These are phyloP conservation scores for Hortiboletus rubellus DNA, from an alignment of 1,284 basidiomycete genomes.

Conservation along the genomic window DNA sequence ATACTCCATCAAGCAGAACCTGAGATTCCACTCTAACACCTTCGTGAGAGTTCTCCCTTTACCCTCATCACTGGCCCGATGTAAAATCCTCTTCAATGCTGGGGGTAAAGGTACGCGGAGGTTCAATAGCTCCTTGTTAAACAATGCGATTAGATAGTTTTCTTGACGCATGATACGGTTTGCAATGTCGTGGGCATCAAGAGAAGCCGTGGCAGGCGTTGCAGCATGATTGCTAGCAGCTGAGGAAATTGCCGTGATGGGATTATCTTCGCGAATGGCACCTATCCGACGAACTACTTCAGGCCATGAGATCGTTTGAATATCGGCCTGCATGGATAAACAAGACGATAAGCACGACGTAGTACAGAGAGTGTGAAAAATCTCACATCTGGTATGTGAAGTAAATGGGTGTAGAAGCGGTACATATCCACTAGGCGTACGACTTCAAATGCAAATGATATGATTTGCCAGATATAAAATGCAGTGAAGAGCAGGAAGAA, in stretches of 20 bases:
- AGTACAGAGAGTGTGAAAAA: slow-evolving; percentile 29
- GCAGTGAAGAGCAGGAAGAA: slow-evolving; percentile 79
- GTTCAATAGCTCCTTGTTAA: slow-evolving; percentile 95
- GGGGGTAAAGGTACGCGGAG: slow-evolving; percentile 78
- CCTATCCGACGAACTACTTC: slow-evolving; percentile 90
- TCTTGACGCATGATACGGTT: slow-evolving; percentile 97
- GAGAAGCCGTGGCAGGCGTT: slow-evolving; percentile 60
- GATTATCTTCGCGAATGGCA: slow-evolving; percentile 87
- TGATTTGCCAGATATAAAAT: slow-evolving; percentile 79
- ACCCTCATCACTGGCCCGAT: slow-evolving; percentile 48
- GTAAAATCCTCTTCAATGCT: slow-evolving; percentile 50
- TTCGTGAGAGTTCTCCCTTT: slow-evolving; percentile 80
- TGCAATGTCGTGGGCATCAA: slow-evolving; percentile 96
- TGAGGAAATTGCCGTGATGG: slow-evolving; percentile 82
- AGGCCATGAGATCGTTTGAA: slow-evolving; percentile 96
- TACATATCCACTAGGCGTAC: slow-evolving; percentile 88
- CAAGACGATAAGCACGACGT: slow-evolving; percentile 11
- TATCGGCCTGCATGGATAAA: slow-evolving; percentile 69
- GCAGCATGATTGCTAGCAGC: slow-evolving; percentile 47
- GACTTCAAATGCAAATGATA: slow-evolving; percentile 63
- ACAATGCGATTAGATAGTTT: slow-evolving; percentile 96
- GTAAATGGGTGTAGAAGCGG: slow-evolving; percentile 81
- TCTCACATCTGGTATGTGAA: slow-evolving; percentile 80
- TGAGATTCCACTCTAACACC: slow-evolving; percentile 94
- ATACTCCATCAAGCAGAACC: slow-evolving; percentile 94